Evolutionary conservation across 768 basidiomycete species (phyloP), one percentile per base, ranked within the genome.

Genomic region (Amanita pseudoporphyria): DNA sequence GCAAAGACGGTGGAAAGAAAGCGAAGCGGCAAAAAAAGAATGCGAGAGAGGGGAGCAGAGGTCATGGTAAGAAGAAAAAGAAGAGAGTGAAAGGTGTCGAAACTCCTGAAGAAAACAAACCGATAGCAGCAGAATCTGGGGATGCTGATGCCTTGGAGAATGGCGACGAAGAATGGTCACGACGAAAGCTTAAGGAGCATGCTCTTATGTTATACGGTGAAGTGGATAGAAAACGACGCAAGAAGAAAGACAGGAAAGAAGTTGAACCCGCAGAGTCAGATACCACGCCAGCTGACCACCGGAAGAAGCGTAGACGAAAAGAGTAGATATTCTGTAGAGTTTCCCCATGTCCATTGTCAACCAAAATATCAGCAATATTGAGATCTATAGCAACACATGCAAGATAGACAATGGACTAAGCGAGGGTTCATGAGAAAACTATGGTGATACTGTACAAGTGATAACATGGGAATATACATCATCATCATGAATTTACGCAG

Each of bases 401-500:
- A 36, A 39, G 22, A 36, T 7, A 16, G 26, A 28, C 26, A 28
- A 28, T 28, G 26, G 26, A 28, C 7, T 4, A 28, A 28, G 14
- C 31, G 32, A 46, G 33, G 30, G 48, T 50, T 40, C 36, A 19
- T 43, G 24, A 50, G 28, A 45, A 51, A 18, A 32, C 22, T 16
- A 51, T 43, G 52, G 39, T 46, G 44, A 43, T 52, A 55, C 46
- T 44, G 46, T 56, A 54, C 45, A 56, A 57, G 54, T 51, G 32
- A 52, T 21, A 47, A 39, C 36, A 52, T 47, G 19, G 47, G 30
- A 30, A 12, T 19, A 18, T n/a, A 39, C 19, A 16, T 35, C 18
- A 16, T 26, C 21, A 26, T 10, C 36, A 46, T 32, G 51, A 53
- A 69, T 59, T 84, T 60, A 71, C 75, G 51, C 80, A 72, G 36